Conservation (phyloP, 1,139 yeast species). For the Magnusiomyces clavatus region DNA sequence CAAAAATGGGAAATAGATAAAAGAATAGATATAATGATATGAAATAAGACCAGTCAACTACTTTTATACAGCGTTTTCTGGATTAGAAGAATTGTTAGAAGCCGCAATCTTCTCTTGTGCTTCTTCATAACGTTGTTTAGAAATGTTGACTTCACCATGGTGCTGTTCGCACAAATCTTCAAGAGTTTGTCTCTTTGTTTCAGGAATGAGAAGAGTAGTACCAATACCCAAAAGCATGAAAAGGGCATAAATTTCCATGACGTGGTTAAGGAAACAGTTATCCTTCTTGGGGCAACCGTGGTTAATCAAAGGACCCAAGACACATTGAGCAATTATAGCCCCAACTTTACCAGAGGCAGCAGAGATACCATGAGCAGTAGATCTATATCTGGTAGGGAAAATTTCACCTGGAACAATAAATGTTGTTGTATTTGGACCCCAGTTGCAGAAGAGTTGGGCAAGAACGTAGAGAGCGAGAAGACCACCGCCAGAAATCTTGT, state of each 20-base stretch:
- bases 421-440: slow-evolving; percentile 90
- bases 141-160: slow-evolving; percentile 64
- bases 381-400: slow-evolving; percentile 96
- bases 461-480: slow-evolving; percentile 58
- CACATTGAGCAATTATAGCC: slow-evolving; percentile 71
- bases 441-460: slow-evolving; percentile 60
- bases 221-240: slow-evolving; percentile 77
- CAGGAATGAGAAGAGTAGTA: slow-evolving; percentile 65
- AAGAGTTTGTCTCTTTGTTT: slow-evolving; percentile 82
- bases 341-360: slow-evolving; percentile 96
- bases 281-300: slow-evolving; percentile 57
- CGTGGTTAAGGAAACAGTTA: slow-evolving; percentile 81
- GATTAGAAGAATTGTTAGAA: not conserved
- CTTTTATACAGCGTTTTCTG: not conserved
- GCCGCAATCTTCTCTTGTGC: not conserved
- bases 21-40: no score
- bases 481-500: slow-evolving; percentile 39
- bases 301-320: slow-evolving; percentile 69
- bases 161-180: slow-evolving; percentile 71
- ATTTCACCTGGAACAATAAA: slow-evolving; percentile 94
- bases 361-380: slow-evolving; percentile 95
- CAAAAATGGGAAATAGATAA: not conserved
- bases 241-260: slow-evolving; percentile 85
- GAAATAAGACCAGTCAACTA: no score
- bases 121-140: slow-evolving; percentile 25